Percentiles rank a stretch among this genome's conserved stretches.
Conservation (phyloP, 1,139 yeast species). For the Pichia sp. region DNA sequence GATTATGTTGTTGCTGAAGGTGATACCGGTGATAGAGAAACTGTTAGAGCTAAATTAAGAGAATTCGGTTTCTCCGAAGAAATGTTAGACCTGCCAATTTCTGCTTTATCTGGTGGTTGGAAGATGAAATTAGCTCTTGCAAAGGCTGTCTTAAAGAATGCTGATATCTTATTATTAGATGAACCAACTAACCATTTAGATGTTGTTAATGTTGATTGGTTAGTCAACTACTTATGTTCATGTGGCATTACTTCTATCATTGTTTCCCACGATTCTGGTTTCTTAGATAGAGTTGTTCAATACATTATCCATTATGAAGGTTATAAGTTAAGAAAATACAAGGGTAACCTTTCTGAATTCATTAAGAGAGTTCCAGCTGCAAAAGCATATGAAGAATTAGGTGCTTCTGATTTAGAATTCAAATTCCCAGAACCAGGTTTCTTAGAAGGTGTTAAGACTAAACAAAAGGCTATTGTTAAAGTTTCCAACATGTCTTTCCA, state of each 20-base stretch:
- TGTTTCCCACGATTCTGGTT: slow-evolving; percentile 99
- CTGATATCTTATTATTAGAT: slow-evolving; percentile 95
- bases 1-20: slow-evolving; percentile 61
- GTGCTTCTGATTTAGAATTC: slow-evolving; percentile 96
- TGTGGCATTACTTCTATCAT: slow-evolving; percentile 97
- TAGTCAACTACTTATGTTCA: slow-evolving; percentile 95
- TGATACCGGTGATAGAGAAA: slow-evolving; percentile 64
- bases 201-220: slow-evolving; percentile 98
- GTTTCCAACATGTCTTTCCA: slow-evolving; percentile 96
- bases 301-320: slow-evolving; percentile 99
- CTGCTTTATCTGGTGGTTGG: slow-evolving; percentile 99
- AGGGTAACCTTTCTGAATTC: slow-evolving; percentile 98
- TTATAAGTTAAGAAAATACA: slow-evolving; percentile 98
- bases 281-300: slow-evolving; percentile 95
- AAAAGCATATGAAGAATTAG: slow-evolving; percentile 96
- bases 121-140: slow-evolving; percentile 99
- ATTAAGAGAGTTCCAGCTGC: slow-evolving; percentile 99
- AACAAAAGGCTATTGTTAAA: slow-evolving; percentile 99
- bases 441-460: slow-evolving; percentile 99
- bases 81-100: slow-evolving; percentile 87
- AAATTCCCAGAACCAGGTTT: slow-evolving; percentile 99
- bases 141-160: slow-evolving; percentile 97
- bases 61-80: slow-evolving; percentile 92
- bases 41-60: slow-evolving; percentile 62
- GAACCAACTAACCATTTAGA: slow-evolving; percentile 99